Evolutionary conservation across 345 rosid genomes (phyloP).

Genomic region (Boechera retrofracta): DNA sequence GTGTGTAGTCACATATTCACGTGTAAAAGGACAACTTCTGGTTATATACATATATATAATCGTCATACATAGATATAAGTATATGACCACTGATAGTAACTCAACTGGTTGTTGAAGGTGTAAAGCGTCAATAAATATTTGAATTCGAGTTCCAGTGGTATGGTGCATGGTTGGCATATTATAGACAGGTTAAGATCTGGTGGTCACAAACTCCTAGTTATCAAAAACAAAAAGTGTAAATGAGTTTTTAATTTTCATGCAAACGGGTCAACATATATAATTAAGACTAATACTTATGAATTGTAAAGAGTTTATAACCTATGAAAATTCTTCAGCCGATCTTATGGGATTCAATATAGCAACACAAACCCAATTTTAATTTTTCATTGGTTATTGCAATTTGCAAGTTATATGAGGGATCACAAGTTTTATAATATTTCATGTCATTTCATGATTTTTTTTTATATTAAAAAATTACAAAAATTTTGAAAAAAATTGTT

Average conservation of each 20-base stretch:
- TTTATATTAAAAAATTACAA: too few species aligned
- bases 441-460: not conserved
- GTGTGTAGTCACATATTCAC: constrained; percentile 38
- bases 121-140: constrained; percentile 1
- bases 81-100: not conserved
- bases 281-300: not conserved
- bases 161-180: constrained; percentile 2
- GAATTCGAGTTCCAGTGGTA: not conserved
- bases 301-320: not conserved
- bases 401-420: not conserved
- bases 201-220: not conserved
- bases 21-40: constrained; percentile 38
- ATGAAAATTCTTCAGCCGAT: not conserved
- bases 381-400: not conserved
- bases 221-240: not conserved
- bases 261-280: not conserved
- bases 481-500: too few species aligned
- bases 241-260: not conserved
- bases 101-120: not conserved
- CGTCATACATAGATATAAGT: not conserved
- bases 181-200: constrained; percentile 1
- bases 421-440: not conserved
- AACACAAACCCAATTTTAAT: not conserved
- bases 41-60: not conserved
- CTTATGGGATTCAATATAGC: not conserved